A percentile compares a stretch with the other conserved stretches of the same genome.
phyloP scores from a whole-genome alignment of 352 stramenopile genomes.

The Phytophthora citricola region DNA sequence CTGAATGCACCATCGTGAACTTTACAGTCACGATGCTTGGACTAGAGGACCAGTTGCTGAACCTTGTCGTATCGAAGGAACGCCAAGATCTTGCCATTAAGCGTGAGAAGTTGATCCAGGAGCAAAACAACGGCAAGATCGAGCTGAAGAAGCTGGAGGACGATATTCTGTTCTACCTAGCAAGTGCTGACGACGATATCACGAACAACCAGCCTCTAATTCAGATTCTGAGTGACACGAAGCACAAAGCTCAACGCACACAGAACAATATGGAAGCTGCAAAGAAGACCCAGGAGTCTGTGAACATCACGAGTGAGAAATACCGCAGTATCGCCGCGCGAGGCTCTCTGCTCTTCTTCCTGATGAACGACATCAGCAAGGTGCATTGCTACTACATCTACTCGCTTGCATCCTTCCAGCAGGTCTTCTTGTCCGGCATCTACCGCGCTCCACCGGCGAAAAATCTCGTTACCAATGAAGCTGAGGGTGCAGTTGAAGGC shows the following conservation, averaged over 20 bases:
- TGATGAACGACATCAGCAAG: conserved; percentile 98
- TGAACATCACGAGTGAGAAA: conserved; percentile 95
- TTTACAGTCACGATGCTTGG: conserved; percentile 95
- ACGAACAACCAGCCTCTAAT: conserved; percentile 98
- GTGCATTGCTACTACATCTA: conserved; percentile 98
- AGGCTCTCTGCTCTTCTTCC: conserved; percentile 95
- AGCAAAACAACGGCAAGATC: conserved; percentile 97
- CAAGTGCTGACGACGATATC: conserved; percentile 97
- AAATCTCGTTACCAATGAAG: conserved; percentile 23
- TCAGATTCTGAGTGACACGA: conserved; percentile 95
- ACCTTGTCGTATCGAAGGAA: conserved; percentile 94
- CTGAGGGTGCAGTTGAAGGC: conserved; percentile 45
- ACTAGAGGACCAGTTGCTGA: conserved; percentile 93
- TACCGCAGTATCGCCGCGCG: conserved; percentile 95
- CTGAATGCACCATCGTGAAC: conserved; percentile 95
- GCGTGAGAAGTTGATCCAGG: conserved; percentile 92
- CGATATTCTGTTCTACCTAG: conserved; percentile 94
- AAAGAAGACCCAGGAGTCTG: conserved; percentile 93
- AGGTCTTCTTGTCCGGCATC: conserved; percentile 96
- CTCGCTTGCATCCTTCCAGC: conserved; percentile 95
- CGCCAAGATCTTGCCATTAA: conserved; percentile 84
- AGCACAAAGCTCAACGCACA: conserved; percentile 92
- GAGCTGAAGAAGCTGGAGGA: conserved; percentile 97
- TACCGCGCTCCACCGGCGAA: conserved; percentile 84
- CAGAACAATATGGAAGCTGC: conserved; percentile 94